A percentile compares a stretch with the other conserved stretches of the same genome.
These are phyloP conservation scores for Tuctoria greenei DNA, from an alignment of 176 grass and related monocot species.

Conservation along the genomic window DNA sequence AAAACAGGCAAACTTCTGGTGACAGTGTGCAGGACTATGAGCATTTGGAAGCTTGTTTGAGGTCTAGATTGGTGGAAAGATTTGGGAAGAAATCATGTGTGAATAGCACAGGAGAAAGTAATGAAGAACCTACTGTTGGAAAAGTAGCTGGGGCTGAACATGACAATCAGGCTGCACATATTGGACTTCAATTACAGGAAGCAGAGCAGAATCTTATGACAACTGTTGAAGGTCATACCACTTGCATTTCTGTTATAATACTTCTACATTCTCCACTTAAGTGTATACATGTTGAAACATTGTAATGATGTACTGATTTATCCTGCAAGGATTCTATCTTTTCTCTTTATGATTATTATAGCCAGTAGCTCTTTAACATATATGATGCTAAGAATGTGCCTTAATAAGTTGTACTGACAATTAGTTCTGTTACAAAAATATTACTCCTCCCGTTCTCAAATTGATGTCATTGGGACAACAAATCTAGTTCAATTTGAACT, in stretches of 20 bases:
- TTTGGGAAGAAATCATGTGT: constrained; percentile 57
- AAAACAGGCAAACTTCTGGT: constrained; percentile 50
- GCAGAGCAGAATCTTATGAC: constrained; percentile 30
- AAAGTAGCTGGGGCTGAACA: constrained; percentile 33
- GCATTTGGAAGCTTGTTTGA: constrained; percentile 89
- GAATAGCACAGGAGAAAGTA: constrained; percentile 40
- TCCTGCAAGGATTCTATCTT: constrained; percentile 3
- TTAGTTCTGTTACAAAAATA: neutral
- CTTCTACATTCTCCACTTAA: constrained; percentile 11
- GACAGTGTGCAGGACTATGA: constrained; percentile 63
- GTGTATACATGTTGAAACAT: constrained; percentile 5
- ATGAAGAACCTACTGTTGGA: constrained; percentile 45
- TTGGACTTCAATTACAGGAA: constrained; percentile 44
- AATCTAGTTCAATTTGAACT: no score
- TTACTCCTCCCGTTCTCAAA: no score
- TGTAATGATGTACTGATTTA: constrained; percentile 7
- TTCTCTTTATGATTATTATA: constrained; percentile 12
- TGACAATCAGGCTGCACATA: constrained; percentile 33
- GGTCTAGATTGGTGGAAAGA: constrained; percentile 79
- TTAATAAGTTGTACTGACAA: neutral
- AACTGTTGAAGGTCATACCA: constrained; percentile 48
- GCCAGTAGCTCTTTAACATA: neutral
- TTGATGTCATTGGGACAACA: no score
- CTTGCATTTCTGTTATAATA: constrained; percentile 24
- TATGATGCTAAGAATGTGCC: neutral